Conservation (phyloP, 768 basidiomycete genomes). For the Fomitopsis serialis region DNA sequence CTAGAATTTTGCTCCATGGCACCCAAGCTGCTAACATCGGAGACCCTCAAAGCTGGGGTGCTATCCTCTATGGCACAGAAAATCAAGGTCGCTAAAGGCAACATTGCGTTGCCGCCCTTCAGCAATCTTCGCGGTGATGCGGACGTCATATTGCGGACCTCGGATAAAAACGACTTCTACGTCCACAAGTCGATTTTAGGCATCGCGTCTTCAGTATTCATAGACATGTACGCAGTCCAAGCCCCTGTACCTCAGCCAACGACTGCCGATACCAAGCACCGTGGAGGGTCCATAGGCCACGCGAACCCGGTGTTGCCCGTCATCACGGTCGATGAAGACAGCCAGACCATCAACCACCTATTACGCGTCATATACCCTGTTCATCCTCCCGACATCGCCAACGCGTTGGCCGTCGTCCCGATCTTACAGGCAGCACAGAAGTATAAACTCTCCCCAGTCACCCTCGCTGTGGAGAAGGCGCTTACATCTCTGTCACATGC, state of each 20-base stretch:
- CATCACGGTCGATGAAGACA: background rate
- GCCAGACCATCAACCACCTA: background rate
- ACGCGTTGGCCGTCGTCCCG: background rate
- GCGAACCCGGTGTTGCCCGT: background rate
- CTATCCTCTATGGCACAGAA: too few species aligned
- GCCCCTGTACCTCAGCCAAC: slow-evolving; percentile 32
- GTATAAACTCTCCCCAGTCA: too few species aligned
- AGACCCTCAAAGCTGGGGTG: too few species aligned
- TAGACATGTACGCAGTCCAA: slow-evolving; percentile 47
- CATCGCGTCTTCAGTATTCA: slow-evolving; percentile 54
- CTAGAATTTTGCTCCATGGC: too few species aligned
- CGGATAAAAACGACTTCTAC: slow-evolving; percentile 44
- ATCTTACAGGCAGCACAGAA: too few species aligned
- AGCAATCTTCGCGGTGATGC: slow-evolving; percentile 5
- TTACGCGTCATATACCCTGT: background rate
- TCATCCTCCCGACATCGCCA: background rate
- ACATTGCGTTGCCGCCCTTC: too few species aligned
- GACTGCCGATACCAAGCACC: too few species aligned
- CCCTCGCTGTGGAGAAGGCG: too few species aligned
- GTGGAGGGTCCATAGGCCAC: too few species aligned
- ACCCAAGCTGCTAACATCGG: too few species aligned
- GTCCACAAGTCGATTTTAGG: slow-evolving; percentile 52
- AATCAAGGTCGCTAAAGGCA: too few species aligned
- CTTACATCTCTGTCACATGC: too few species aligned
- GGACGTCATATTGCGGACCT: slow-evolving; percentile 46